Conservation (phyloP, 1,284 basidiomycete genomes). For the Apiotrichum porosum region DNA sequence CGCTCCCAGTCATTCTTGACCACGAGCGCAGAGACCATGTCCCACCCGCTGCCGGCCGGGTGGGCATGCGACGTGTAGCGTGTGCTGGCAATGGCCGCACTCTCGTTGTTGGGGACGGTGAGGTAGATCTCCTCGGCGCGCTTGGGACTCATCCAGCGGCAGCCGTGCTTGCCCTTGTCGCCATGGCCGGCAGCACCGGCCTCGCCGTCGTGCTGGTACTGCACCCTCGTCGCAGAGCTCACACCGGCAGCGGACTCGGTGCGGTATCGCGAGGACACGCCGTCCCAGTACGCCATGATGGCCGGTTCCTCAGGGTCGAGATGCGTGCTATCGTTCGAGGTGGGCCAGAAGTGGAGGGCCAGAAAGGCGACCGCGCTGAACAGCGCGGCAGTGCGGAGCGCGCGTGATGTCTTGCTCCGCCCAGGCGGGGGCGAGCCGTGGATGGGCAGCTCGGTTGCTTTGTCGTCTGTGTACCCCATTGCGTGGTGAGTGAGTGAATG, state of each 20-base stretch:
- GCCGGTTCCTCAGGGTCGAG: neutral
- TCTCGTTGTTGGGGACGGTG: conserved; percentile 39
- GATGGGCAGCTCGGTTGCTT: no score
- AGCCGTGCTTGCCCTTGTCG: neutral
- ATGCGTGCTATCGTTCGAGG: no score
- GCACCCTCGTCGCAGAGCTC: neutral
- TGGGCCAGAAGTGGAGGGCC: neutral
- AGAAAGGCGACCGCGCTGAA: neutral
- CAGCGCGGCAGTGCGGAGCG: neutral
- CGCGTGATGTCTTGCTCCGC: no score
- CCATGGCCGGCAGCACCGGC: neutral
- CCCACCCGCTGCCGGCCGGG: conserved; percentile 45
- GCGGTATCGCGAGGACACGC: neutral
- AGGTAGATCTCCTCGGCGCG: conserved; percentile 45
- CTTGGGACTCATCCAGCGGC: conserved; percentile 26
- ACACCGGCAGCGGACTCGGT: neutral
- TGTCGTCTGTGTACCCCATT: no score
- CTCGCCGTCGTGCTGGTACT: neutral
- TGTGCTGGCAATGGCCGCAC: conserved; percentile 29
- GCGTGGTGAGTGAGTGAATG: no score
- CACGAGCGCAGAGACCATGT: conserved; percentile 41
- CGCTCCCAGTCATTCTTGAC: conserved; percentile 48
- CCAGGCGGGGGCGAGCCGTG: no score
- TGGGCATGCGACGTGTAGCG: conserved; percentile 44
- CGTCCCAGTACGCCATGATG: neutral